phyloP scores from a whole-genome alignment of 164 flowering plant species.

The Magnolia changhungtana region DNA sequence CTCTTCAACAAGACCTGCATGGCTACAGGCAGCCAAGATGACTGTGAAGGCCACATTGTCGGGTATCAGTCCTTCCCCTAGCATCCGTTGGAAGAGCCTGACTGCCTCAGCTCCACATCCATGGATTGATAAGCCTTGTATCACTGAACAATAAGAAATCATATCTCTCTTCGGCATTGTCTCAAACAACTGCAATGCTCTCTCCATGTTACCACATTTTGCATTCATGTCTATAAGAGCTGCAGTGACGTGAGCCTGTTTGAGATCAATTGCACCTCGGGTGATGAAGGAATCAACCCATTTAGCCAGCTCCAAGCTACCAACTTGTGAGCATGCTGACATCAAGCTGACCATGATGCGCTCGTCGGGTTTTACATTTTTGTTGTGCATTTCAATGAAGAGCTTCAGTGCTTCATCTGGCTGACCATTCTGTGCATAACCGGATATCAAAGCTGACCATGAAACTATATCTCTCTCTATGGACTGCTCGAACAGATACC shows the following conservation, averaged over 20 bases:
- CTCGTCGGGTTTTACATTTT: conserved; percentile 13
- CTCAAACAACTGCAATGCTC: conserved; percentile 14
- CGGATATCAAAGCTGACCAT: conserved; percentile 20
- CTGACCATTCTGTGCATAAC: conserved; percentile 21
- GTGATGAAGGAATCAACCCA: conserved; percentile 13
- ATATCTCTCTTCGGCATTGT: conserved; percentile 9
- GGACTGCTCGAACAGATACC: conserved; percentile 15
- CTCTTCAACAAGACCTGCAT: conserved; percentile 16
- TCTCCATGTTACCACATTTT: conserved; percentile 23
- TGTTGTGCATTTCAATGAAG: conserved; percentile 9
- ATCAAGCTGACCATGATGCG: conserved; percentile 17
- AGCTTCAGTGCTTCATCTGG: conserved; percentile 16
- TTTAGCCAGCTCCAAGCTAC: conserved; percentile 14
- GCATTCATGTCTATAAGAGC: conserved; percentile 19
- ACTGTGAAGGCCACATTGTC: conserved; percentile 17
- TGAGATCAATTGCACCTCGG: conserved; percentile 1
- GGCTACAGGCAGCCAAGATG: conserved; percentile 14
- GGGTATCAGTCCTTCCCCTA: conserved; percentile 12
- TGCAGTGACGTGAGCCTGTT: conserved; percentile 11
- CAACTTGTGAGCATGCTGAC: conserved; percentile 21
- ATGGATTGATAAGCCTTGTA: conserved; percentile 17
- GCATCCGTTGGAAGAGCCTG: conserved; percentile 13
- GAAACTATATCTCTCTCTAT: conserved; percentile 7
- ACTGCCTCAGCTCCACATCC: conserved; percentile 17
- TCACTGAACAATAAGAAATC: conserved; percentile 15